Base-by-base conservation (phyloP, 1,284 basidiomycete species). In the Blastosporella zonata region DNA sequence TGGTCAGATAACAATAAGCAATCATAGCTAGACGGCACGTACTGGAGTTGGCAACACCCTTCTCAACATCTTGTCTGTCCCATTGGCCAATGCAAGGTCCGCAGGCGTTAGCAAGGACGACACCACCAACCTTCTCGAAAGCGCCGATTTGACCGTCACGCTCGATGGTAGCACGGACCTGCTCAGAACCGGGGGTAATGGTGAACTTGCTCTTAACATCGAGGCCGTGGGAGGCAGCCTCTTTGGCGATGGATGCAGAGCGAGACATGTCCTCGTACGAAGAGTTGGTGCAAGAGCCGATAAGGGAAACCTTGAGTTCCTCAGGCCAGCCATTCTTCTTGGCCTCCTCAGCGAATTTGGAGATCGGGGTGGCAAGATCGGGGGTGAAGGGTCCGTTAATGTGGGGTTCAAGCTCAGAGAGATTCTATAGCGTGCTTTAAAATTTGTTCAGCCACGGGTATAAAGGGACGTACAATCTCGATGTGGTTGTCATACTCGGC, bases 181-280 rank as follows among this genome's bases (percentile, higher is more conserved):
- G 96, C 75, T 99, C 97, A 44, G 92, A 96, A 70, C 97, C 96
- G 58, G 96, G 97, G 48, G 96, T 98, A 70, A 99, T 89, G 55
- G 93, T 97, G 82, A 97, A 98, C 73, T 86, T 84, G 72, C 90
- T 90, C 85, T 96, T 93, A 69, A 87, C 81, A 61, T 83, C 78
- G 55, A 98, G 80, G 61, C 97, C 95, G 67, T 96, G 94, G 12
- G 75, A 76, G 47, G 82, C 71, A 56, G 95, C 97, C 74, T 99
- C 87, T 60, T 81, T 81, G 60, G 91, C 94, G 64, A 99, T 98
- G 46, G 90, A 89, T 41, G 94, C 94, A 37, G 95, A 90, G 65
- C 97, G 93, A 42, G 92, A 91, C 96, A 99, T 98, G 76, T 99
- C 97, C 77, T 99, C 97, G 70, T 99, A 99, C 23, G 97, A 99